Conservation (phyloP, 2,329 filamentous ascomycete genomes). For the Fulvia fulva region DNA sequence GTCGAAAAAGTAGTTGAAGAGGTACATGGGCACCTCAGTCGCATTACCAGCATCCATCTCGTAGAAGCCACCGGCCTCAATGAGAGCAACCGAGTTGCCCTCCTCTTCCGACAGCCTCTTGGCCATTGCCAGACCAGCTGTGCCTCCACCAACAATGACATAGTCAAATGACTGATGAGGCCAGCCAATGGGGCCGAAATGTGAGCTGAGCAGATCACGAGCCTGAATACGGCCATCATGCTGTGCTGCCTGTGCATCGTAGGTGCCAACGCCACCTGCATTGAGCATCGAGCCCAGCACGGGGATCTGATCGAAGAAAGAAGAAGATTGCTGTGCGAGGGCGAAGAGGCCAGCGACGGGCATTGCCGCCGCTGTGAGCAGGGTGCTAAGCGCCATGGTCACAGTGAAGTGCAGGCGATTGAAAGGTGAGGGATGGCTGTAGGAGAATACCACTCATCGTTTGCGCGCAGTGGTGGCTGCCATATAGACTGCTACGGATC, state of each 20-base stretch:
- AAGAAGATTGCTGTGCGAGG: neutral
- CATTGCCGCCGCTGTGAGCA: neutral
- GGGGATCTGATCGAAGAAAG: neutral
- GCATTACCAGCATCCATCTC: slow-evolving; percentile 13
- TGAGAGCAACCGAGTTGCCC: slow-evolving; percentile 20
- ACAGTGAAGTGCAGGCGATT: neutral
- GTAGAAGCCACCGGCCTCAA: slow-evolving; percentile 27
- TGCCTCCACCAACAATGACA: slow-evolving; percentile 10
- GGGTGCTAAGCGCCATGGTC: neutral
- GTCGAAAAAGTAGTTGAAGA: slow-evolving; percentile 4
- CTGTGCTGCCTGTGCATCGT: neutral
- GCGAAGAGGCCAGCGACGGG: neutral
- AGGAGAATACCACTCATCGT: neutral
- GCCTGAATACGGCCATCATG: neutral
- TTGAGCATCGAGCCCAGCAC: neutral
- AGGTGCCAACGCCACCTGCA: neutral
- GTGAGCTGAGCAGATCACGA: neutral
- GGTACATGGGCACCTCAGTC: neutral
- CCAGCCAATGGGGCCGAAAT: neutral
- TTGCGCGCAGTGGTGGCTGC: neutral
- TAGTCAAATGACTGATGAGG: slow-evolving; percentile 6
- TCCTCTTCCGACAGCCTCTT: neutral
- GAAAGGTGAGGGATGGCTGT: neutral
- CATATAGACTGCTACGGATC: neutral
- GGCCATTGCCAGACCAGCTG: slow-evolving; percentile 3